phyloP scores from a whole-genome alignment of 768 basidiomycete genomes.

The Hirschioporus abietinus region DNA sequence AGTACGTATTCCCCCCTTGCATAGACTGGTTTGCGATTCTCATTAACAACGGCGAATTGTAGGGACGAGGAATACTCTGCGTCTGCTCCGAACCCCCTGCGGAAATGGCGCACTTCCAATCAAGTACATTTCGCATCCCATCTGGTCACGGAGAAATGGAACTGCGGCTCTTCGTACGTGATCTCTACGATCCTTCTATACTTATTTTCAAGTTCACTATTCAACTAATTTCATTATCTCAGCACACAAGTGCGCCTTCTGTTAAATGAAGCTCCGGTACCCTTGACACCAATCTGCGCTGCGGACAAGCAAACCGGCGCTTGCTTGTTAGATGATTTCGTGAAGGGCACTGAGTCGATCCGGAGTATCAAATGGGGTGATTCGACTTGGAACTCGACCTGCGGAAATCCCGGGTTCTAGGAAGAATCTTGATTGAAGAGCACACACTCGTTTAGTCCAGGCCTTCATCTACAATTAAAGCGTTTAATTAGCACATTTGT shows the following conservation, averaged over 20 bases:
- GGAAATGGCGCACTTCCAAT: constrained; percentile 32
- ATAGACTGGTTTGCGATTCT: background rate
- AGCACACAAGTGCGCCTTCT: constrained; percentile 36
- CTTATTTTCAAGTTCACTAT: constrained; percentile 18
- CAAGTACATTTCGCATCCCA: constrained; percentile 39
- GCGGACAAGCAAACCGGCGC: constrained; percentile 29
- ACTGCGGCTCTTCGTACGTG: constrained; percentile 29
- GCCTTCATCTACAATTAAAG: too few species aligned
- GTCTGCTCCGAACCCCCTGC: constrained; percentile 22
- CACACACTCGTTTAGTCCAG: too few species aligned
- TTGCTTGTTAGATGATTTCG: constrained; percentile 33
- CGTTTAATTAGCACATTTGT: too few species aligned
- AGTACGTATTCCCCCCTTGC: constrained; percentile 18
- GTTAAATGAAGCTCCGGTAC: constrained; percentile 35
- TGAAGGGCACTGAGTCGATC: constrained; percentile 22
- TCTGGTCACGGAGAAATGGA: constrained; percentile 39
- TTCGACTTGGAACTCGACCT: constrained; percentile 31
- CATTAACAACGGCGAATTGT: constrained; percentile 4
- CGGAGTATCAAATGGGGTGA: constrained; percentile 25
- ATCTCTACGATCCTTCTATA: constrained; percentile 5
- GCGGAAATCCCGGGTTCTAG: constrained; percentile 19
- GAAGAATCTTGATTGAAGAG: too few species aligned
- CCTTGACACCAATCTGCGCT: constrained; percentile 22
- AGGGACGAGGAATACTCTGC: constrained; percentile 25
- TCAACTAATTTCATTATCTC: background rate